phyloP scores from a whole-genome alignment of 2,329 filamentous ascomycete species.

The Seiridium unicorne region DNA sequence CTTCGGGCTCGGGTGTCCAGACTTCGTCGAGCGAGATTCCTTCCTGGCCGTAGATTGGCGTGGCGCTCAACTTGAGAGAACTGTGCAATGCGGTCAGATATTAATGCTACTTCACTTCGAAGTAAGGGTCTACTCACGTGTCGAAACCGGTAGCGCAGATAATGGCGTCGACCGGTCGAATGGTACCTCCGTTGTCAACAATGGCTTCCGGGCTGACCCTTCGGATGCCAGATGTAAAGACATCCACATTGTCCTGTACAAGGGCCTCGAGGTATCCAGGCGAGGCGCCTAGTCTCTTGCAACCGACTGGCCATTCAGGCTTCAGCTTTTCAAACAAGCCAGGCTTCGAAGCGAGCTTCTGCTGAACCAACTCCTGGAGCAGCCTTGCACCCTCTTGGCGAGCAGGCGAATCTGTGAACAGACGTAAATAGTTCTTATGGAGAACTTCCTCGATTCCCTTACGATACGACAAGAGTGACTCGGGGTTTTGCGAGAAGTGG shows the following conservation, averaged over 20 bases:
- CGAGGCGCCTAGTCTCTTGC: neutral
- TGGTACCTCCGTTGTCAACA: neutral
- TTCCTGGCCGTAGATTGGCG: neutral
- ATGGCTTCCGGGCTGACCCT: neutral
- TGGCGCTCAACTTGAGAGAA: neutral
- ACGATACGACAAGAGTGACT: neutral
- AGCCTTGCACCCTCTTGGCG: neutral
- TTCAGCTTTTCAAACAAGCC: neutral
- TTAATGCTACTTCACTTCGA: neutral
- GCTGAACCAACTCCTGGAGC: neutral
- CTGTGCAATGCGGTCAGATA: neutral
- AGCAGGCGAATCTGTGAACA: neutral
- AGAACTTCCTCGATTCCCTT: neutral
- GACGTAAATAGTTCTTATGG: neutral
- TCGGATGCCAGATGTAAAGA: neutral
- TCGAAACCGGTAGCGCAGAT: neutral
- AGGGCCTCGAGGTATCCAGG: neutral
- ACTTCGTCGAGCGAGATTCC: neutral
- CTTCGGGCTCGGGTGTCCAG: neutral
- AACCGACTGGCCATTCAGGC: neutral
- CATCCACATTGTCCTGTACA: neutral
- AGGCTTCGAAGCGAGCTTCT: neutral
- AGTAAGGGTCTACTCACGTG: neutral
- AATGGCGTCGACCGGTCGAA: neutral
- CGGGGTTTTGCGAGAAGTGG: neutral